Evolutionary conservation across 2,329 filamentous ascomycete species (phyloP), one percentile per base, ranked within the genome.

Genomic region (Aspergillus calidoustus): DNA sequence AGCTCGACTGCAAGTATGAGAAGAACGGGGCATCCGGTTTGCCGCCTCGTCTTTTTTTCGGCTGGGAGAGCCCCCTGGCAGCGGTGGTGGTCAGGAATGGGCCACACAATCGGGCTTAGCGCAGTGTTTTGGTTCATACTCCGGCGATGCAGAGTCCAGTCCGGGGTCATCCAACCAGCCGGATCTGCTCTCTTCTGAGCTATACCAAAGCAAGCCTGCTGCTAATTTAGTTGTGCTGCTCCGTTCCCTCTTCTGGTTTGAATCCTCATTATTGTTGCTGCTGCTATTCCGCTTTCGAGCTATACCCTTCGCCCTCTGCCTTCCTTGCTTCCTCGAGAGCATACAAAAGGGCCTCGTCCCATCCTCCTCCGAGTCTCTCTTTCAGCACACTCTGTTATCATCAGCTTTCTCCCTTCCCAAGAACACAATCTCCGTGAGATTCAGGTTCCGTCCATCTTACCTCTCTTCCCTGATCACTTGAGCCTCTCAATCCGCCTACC

Each of bases 31-130:
- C 58, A 57, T 63, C 67, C 54, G 60, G 66, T 68, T 69, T 64
- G 64, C 60, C 60, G 67, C 64, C 67, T 68, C 64, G 60, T 65
- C 63, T 68, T 64, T 53, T 57, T 25, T 28, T 31, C 54, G 57
- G 22, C 53, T 54, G 52, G 54, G n/a, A 57, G 13, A 43, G 41
- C 41, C 43, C 43, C 43, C 53, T 55, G 53, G 53, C 34, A 41
- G 34, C 13, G 11, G 34, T 4, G 34, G 62, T 54, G 59, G 43
- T 48, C 60, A 23, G 64, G 64, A 58, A 41, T 41, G 34, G 34
- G 9, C 34, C 58, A 61, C 25, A 51, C 19, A 28, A 31, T 46
- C 47, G 54, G 54, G 55, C 53, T 61, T 59, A 54, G 54, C 57
- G 51, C 43, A 50, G 62, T 59, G 60, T 63, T 62, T 60, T 54